Conservation (phyloP, 1,284 basidiomycete species). For the Naganishia cerealis region DNA sequence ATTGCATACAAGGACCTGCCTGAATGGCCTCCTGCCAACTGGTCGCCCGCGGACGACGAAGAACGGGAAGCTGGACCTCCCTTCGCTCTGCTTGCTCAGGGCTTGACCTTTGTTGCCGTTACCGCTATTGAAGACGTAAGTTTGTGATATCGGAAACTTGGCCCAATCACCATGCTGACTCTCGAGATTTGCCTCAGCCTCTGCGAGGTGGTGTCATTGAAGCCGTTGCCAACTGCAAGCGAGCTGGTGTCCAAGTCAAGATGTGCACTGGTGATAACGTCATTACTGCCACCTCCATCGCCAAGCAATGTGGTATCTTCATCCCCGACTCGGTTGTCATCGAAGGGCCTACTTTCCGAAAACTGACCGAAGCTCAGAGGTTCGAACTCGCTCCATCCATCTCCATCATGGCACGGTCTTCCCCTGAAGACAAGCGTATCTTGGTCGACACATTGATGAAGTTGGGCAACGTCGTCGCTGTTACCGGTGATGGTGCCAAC, state of each 20-base stretch:
- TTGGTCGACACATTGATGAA: slow-evolving; percentile 84
- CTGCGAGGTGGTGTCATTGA: slow-evolving; percentile 83
- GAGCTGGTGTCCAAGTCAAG: slow-evolving; percentile 91
- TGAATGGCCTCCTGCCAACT: slow-evolving; percentile 71
- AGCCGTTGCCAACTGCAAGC: slow-evolving; percentile 80
- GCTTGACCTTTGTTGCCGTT: slow-evolving; percentile 82
- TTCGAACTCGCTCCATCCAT: slow-evolving; percentile 59
- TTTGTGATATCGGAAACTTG: not conserved
- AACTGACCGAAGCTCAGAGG: slow-evolving; percentile 57
- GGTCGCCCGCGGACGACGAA: slow-evolving; percentile 57
- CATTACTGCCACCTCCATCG: slow-evolving; percentile 79
- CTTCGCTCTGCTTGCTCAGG: slow-evolving; percentile 63
- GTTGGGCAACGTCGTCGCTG: slow-evolving; percentile 89
- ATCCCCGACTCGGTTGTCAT: slow-evolving; percentile 89
- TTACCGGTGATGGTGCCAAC: slow-evolving; percentile 97
- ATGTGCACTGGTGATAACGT: slow-evolving; percentile 99
- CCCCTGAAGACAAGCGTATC: slow-evolving; percentile 93
- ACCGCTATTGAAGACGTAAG: slow-evolving; percentile 82
- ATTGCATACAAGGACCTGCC: slow-evolving; percentile 87
- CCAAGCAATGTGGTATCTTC: slow-evolving; percentile 91
- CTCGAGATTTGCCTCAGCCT: slow-evolving; percentile 55
- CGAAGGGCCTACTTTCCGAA: slow-evolving; percentile 79
- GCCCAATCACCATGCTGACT: not conserved
- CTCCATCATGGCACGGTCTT: slow-evolving; percentile 81
- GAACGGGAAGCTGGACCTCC: slow-evolving; percentile 53